Conservation (phyloP, 805 yeast species). For the Wickerhamiella galacta region DNA sequence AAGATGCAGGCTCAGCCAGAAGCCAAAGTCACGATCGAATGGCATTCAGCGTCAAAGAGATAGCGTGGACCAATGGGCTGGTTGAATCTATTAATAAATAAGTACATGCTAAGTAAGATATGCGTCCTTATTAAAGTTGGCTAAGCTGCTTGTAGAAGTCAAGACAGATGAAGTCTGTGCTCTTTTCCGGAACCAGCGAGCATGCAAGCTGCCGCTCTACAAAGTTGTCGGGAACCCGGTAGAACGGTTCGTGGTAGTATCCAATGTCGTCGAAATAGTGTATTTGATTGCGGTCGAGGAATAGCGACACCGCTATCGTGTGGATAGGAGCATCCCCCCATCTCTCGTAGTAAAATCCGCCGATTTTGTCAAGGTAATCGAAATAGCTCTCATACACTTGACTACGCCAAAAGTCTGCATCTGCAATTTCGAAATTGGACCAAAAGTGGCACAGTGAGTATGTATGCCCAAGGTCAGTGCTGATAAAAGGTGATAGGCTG, state of each 20-base stretch:
- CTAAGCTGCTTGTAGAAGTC: background rate
- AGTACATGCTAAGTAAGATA: too few species aligned
- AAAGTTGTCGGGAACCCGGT: background rate
- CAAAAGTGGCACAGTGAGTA: constrained; percentile 79
- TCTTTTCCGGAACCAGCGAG: background rate
- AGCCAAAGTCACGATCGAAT: too few species aligned
- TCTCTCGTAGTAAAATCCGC: constrained; percentile 82
- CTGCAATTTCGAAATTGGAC: constrained; percentile 66
- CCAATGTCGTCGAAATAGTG: constrained; percentile 78
- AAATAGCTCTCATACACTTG: constrained; percentile 55
- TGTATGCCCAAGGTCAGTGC: background rate
- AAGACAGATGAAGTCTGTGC: background rate
- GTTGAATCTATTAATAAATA: too few species aligned
- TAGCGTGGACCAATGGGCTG: too few species aligned
- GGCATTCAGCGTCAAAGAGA: too few species aligned
- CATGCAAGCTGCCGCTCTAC: background rate
- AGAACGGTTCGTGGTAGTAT: constrained; percentile 65
- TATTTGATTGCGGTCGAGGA: constrained; percentile 48
- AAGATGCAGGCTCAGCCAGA: too few species aligned
- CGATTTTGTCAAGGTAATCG: constrained; percentile 54
- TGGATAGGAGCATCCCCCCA: constrained; percentile 94
- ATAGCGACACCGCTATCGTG: constrained; percentile 68
- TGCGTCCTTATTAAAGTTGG: too few species aligned
- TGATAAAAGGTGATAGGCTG: constrained; percentile 22
- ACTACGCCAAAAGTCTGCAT: constrained; percentile 54